A percentile compares a stretch with the other conserved stretches of the same genome.
phyloP scores from a whole-genome alignment of 805 yeast species.

The Lipomyces kockii region DNA sequence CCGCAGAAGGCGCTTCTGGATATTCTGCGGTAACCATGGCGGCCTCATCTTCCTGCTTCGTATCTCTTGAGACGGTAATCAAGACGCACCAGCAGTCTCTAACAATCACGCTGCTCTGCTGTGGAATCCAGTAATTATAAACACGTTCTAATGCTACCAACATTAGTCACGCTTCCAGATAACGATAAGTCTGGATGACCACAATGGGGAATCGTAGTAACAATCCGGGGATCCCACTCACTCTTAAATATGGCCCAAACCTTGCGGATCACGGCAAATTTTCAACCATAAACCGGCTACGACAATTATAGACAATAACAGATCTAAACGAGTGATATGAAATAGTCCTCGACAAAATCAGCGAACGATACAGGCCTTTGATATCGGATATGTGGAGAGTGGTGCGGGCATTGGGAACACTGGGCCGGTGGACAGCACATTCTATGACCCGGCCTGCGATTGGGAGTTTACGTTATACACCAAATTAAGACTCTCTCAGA shows the following conservation, averaged over 20 bases:
- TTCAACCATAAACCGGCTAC: neutral
- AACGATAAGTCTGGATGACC: neutral
- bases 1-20: slow-evolving; percentile 79
- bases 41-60: slow-evolving; percentile 22
- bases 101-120: neutral
- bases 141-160: neutral
- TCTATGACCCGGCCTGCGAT: neutral
- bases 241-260: neutral
- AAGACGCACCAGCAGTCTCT: neutral
- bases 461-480: neutral
- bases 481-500: neutral
- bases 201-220: neutral
- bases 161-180: neutral
- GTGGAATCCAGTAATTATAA: neutral
- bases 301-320: neutral
- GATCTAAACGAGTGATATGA: neutral
- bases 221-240: neutral
- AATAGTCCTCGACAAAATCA: neutral
- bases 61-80: neutral
- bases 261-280: neutral
- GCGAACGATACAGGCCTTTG: neutral
- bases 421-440: neutral
- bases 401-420: neutral
- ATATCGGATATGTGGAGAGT: neutral
- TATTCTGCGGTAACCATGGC: slow-evolving; percentile 80